phyloP scores from a whole-genome alignment of 805 yeast species.

The Metschnikowia baotianmanensis region DNA sequence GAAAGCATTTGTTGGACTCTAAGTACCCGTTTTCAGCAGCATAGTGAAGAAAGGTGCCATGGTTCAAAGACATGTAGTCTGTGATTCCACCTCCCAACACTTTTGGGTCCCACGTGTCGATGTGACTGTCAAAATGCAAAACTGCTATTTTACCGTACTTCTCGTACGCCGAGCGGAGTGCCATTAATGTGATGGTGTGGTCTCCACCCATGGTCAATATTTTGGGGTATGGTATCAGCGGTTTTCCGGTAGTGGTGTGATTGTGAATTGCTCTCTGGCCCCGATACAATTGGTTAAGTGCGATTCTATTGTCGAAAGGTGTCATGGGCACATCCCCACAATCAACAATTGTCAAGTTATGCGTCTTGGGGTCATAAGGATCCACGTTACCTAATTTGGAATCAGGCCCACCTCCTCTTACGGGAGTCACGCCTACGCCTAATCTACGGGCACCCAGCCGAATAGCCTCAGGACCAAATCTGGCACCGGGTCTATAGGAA shows the following conservation, averaged over 20 bases:
- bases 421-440: slow-evolving; percentile 40
- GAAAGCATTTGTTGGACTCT: slow-evolving; percentile 46
- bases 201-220: slow-evolving; percentile 60
- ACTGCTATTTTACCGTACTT: slow-evolving; percentile 47
- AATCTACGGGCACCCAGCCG: slow-evolving; percentile 47
- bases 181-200: slow-evolving; percentile 54
- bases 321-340: slow-evolving; percentile 70
- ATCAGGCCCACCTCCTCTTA: slow-evolving; percentile 21
- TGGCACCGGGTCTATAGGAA: slow-evolving; percentile 54
- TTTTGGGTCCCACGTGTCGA: slow-evolving; percentile 69
- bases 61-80: slow-evolving; percentile 57
- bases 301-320: slow-evolving; percentile 64
- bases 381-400: slow-evolving; percentile 42
- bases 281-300: slow-evolving; percentile 60
- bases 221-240: slow-evolving; percentile 31
- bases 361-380: slow-evolving; percentile 48
- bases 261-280: slow-evolving; percentile 49
- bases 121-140: slow-evolving; percentile 65
- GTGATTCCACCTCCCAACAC: slow-evolving; percentile 62
- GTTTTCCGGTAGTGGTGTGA: slow-evolving; percentile 22
- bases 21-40: slow-evolving; percentile 67
- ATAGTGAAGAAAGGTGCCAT: slow-evolving; percentile 68
- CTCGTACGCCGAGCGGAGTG: slow-evolving; percentile 50
- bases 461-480: slow-evolving; percentile 57
- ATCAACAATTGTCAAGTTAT: slow-evolving; percentile 43